Evolutionary conservation across 352 stramenopile genomes (phyloP), one percentile per base, ranked within the genome.

Genomic region (Saprolegnia diclina): DNA sequence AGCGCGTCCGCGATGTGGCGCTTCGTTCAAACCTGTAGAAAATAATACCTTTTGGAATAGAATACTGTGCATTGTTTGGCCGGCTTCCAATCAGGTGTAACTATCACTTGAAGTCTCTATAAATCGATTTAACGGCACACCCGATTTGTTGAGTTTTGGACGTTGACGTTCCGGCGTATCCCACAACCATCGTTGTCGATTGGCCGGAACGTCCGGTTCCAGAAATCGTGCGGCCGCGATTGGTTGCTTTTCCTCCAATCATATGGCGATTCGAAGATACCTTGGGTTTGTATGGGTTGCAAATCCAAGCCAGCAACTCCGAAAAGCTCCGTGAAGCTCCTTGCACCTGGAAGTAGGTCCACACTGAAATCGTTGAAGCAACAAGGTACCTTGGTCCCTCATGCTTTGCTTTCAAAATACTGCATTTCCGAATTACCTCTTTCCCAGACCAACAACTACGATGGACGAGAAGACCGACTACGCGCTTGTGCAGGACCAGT

Each of bases 281-380:
- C 29, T 6, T 35, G 29, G 29, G 11, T 48, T 48, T 48, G 42
- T 48, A 48, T 48, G 42, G 2, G 42, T 48, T n/a, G 42, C 42
- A 48, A 14, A 48, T n/a, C 11, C 42, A 14, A 59, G 52, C 52
- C 42, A 48, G 52, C 24, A 52, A 21, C 18, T 19, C 13, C 52
- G 4, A 19, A 59, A 40, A 59, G 52, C 52, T 59, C 52, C 52
- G 16, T 9, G 52, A 59, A 59, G 52, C 52, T 59, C 52, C 52
- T 42, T 40, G 52, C n/a, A 54, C 42, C 24, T 59, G 35, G 24
- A 40, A n/a, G 52, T 13, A 16, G n/a, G 11, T 24, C 24, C 11
- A 16, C 52, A 7, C 52, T 24, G 24, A 59, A 59, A 59, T 26
- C 52, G 24, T 59, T 59, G 52, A 59, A 59, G 11, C 35, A 6